Conservation (phyloP, 768 basidiomycete species). For the Auricularia auricula-judae region DNA sequence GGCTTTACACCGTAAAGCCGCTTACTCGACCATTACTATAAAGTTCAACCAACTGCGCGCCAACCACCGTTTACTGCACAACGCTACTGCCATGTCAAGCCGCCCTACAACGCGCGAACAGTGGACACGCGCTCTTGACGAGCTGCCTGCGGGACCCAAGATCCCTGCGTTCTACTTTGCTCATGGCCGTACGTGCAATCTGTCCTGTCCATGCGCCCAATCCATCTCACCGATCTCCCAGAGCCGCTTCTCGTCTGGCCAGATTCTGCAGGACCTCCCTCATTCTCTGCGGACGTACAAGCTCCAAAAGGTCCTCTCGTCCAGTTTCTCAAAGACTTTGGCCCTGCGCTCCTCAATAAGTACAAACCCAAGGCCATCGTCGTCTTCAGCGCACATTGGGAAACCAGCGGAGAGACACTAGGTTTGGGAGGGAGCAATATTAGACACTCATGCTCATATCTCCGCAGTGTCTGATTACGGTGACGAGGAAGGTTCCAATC, state of each 20-base stretch:
- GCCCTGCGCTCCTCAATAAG: slow-evolving; percentile 49
- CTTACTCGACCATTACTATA: too few species aligned
- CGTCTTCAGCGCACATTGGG: slow-evolving; percentile 80
- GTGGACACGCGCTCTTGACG: slow-evolving; percentile 44
- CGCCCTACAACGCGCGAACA: slow-evolving; percentile 26
- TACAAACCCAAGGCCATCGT: slow-evolving; percentile 72
- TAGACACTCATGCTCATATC: not conserved
- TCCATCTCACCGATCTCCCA: not conserved
- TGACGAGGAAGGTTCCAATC: slow-evolving; percentile 40
- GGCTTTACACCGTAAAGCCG: too few species aligned
- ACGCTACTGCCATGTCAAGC: not conserved
- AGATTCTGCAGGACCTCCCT: slow-evolving; percentile 5
- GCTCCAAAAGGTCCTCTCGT: slow-evolving; percentile 47
- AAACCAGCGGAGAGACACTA: slow-evolving; percentile 45
- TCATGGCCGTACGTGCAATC: slow-evolving; percentile 37
- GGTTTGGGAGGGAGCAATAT: slow-evolving; percentile 26
- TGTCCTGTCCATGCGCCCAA: not conserved
- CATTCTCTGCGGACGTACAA: slow-evolving; percentile 11
- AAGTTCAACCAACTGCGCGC: too few species aligned
- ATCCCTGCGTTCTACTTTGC: slow-evolving; percentile 72
- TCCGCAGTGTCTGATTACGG: slow-evolving; percentile 63
- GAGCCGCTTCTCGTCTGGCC: slow-evolving; percentile 36
- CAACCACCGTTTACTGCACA: not conserved
- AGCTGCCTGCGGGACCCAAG: slow-evolving; percentile 43
- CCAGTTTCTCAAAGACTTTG: slow-evolving; percentile 53